Evolutionary conservation across 2,329 filamentous ascomycete species (phyloP).

Genomic region (Claviceps purpurea): DNA sequence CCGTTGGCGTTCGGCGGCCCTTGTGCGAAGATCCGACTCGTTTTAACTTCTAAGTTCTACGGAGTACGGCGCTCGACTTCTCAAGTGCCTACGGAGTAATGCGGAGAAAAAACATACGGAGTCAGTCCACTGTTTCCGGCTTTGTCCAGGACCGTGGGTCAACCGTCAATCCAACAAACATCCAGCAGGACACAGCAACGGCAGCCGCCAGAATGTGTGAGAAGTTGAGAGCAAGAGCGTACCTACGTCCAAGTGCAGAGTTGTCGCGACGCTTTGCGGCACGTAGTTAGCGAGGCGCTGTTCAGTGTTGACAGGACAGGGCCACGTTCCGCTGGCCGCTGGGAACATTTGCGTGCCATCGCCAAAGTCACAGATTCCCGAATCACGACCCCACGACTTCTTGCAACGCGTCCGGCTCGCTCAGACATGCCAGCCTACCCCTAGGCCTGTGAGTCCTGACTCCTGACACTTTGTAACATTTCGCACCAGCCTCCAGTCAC

Average conservation of each 20-base stretch:
- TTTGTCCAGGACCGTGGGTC: background rate
- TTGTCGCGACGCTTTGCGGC: background rate
- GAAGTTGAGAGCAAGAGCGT: background rate
- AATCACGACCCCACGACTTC: background rate
- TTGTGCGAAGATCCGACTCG: no score
- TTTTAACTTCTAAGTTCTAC: no score
- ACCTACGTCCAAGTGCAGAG: background rate
- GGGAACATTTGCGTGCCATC: no score
- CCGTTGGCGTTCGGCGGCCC: no score
- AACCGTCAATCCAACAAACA: background rate
- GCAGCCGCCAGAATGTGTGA: background rate
- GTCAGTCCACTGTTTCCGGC: background rate
- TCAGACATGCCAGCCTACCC: background rate
- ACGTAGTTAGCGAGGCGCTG: background rate
- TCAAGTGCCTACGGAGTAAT: no score
- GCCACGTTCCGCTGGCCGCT: no score
- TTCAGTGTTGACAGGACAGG: background rate
- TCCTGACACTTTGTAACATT: background rate
- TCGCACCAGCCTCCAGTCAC: background rate
- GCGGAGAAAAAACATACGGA: background rate
- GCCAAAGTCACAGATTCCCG: background rate
- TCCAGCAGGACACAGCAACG: background rate
- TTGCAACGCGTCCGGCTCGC: background rate
- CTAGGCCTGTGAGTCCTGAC: background rate
- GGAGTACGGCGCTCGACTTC: no score